Base-by-base conservation (phyloP, 352 stramenopile species). In the Pythium dissimile region DNA sequence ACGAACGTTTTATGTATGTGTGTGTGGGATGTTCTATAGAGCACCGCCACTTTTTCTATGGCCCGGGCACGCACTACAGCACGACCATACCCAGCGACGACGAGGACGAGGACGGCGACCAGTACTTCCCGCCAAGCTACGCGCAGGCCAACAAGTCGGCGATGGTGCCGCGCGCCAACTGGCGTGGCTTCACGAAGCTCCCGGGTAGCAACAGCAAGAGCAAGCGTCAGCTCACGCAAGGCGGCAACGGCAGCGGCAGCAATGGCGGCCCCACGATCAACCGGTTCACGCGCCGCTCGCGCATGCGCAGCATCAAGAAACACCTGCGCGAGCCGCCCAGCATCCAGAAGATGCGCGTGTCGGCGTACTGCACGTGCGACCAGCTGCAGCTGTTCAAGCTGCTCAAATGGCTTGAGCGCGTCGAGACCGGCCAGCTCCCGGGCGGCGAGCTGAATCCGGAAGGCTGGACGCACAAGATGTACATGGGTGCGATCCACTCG, bases 301-400 rank as follows among this genome's bases (percentile, higher is more conserved):
- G 84, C 37, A 91, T 94, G 81, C 73, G 84, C 43, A 92, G 72
- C 47, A 90, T 92, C 56, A 92, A 92, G 67, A 91, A 91, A 54
- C 78, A 89, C 45, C 47, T 91, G 61, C 66, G 81, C 16, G 79
- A 89, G 24, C 81, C 81, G 21, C 73, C 70, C 5, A 91, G 81
- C 50, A 67, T 77, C 3, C 75, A 84, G 44, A 94, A 94, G 61
- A 77, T 92, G 50, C 73, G 84, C 44, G 84, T 94, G 27, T 90
- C 83, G 12, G 84, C 84, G 43, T 94, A 94, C 62, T 94, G 84
- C 58, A 92, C 82, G 51, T 89, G 80, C 57, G 82, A 94, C 57
- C 80, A 91, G 54, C 31, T 92, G 56, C 76, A 89, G 42, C 62
- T 94, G n/a, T 91, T 92, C 57, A 92, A 92, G 67, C 61, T 92